A percentile compares a stretch with the other conserved stretches of the same genome.
Evolutionary conservation across 768 basidiomycete species (phyloP).

Genomic region (Leccinum truebloodii): DNA sequence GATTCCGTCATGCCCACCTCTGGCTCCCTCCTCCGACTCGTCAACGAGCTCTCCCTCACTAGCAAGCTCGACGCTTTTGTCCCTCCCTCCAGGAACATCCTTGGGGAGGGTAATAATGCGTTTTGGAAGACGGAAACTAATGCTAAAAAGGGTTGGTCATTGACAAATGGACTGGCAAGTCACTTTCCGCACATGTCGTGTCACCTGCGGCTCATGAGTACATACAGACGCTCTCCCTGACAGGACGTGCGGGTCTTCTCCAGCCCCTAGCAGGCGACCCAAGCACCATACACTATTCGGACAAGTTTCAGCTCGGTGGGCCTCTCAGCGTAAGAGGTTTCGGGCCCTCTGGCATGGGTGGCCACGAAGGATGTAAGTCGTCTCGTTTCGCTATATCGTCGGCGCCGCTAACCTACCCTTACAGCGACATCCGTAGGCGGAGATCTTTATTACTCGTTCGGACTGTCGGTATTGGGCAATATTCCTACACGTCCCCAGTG

Average conservation of each 20-base stretch:
- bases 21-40: conserved; percentile 23
- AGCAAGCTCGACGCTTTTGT: conserved; percentile 24
- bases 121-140: conserved; percentile 30
- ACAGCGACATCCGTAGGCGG: conserved; percentile 86
- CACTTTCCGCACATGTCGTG: background rate
- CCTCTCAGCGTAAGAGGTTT: conserved; percentile 84
- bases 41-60: conserved; percentile 24
- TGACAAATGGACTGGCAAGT: conserved; percentile 26
- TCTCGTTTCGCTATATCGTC: background rate
- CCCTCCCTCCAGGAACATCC: conserved; percentile 1
- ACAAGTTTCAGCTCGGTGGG: conserved; percentile 93
- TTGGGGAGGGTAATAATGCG: conserved; percentile 27
- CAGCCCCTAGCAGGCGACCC: conserved; percentile 56
- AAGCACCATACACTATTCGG: conserved; percentile 53
- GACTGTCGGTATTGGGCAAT: conserved; percentile 72
- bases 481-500: conserved; percentile 74
- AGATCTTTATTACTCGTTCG: conserved; percentile 77
- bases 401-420: background rate
- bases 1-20: conserved; percentile 30
- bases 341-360: conserved; percentile 73
- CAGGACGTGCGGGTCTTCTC: conserved; percentile 70
- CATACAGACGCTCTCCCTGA: conserved; percentile 71
- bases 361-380: conserved; percentile 65
- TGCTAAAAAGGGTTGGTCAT: conserved; percentile 25
- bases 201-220: conserved; percentile 1